Evolutionary conservation across 257 asterid genomes (phyloP).

Genomic region (Solanum gandarillasii): DNA sequence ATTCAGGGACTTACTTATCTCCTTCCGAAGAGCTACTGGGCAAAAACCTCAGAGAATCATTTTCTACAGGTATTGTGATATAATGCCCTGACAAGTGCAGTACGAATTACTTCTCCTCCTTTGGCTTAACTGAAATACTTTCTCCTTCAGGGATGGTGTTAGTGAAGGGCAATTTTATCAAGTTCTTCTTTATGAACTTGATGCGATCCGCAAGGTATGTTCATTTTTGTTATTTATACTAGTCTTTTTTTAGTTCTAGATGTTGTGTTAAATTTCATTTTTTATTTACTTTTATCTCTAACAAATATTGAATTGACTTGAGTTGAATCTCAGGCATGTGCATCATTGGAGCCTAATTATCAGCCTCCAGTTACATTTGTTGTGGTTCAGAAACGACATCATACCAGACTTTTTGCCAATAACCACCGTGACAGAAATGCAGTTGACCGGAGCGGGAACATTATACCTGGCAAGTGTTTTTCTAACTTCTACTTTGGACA

Average conservation of each 20-base stretch:
- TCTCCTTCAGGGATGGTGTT: constrained; percentile 69
- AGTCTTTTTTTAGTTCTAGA: neutral
- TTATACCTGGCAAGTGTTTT: constrained; percentile 54
- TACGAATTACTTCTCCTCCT: neutral
- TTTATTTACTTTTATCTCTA: neutral
- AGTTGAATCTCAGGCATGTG: constrained; percentile 59
- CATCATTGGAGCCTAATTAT: constrained; percentile 81
- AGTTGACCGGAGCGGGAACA: constrained; percentile 77
- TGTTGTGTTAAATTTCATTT: neutral
- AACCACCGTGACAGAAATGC: constrained; percentile 57
- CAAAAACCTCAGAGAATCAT: constrained; percentile 81
- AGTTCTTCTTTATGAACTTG: constrained; percentile 83
- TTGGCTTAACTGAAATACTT: neutral
- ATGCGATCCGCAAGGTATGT: constrained; percentile 83
- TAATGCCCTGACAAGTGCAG: neutral
- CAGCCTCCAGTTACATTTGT: constrained; percentile 96
- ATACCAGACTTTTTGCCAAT: constrained; percentile 77
- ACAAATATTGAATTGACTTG: neutral
- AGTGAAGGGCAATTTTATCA: constrained; percentile 98
- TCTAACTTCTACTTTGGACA: neutral
- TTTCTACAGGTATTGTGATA: constrained; percentile 56
- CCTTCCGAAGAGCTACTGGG: constrained; percentile 86
- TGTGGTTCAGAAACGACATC: constrained; percentile 95
- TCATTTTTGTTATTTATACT: neutral
- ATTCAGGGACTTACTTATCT: constrained; percentile 72